These are phyloP conservation scores for Apocynum venetum DNA, from an alignment of 257 asterid genomes.

Conservation along the genomic window DNA sequence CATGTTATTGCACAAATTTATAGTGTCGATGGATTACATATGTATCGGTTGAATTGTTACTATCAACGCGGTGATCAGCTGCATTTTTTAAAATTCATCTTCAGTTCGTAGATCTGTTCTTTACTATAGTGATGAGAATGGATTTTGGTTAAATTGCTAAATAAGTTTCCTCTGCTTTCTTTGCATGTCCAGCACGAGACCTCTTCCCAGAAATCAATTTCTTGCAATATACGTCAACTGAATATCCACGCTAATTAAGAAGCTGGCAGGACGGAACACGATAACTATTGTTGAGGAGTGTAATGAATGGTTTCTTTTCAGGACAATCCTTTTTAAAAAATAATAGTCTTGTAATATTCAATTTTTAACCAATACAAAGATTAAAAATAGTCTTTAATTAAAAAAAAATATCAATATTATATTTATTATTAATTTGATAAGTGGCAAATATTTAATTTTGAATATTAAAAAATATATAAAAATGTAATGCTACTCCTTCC, in stretches of 20 bases:
- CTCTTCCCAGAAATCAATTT: neutral
- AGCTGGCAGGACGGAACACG: neutral
- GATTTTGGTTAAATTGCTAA: neutral
- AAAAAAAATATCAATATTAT: too few species aligned
- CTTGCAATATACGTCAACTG: neutral
- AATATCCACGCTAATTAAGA: neutral
- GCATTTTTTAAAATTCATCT: neutral
- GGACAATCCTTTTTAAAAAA: too few species aligned
- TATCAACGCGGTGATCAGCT: neutral
- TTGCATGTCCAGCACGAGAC: neutral
- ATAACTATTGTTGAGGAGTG: too few species aligned
- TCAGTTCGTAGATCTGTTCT: neutral
- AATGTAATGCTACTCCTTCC: too few species aligned
- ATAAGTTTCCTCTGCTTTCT: neutral
- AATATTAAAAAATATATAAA: too few species aligned
- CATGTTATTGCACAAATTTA: neutral
- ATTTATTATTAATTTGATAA: too few species aligned
- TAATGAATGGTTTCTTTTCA: too few species aligned
- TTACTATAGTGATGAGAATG: neutral
- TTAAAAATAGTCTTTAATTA: too few species aligned
- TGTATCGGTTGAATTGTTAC: neutral
- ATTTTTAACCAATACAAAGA: too few species aligned
- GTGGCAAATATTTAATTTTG: too few species aligned
- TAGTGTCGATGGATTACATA: neutral
- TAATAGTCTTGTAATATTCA: too few species aligned